Evolutionary conservation across 371 early-diverging fungal species (phyloP).

Genomic region (Rhizopus sp.): DNA sequence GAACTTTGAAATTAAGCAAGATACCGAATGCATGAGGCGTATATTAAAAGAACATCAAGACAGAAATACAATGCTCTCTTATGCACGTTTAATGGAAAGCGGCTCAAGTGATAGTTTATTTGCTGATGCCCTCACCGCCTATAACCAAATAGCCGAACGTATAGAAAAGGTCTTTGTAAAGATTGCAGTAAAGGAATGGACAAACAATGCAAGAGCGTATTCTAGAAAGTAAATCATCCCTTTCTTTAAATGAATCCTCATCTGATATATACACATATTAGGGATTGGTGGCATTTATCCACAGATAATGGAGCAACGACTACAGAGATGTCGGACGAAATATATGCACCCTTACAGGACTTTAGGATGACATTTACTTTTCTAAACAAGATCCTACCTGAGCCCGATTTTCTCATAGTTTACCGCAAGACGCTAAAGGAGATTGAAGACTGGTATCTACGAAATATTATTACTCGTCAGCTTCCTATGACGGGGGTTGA

Average conservation of each 20-base stretch:
- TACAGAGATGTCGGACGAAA: slow-evolving; percentile 60
- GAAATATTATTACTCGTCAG: slow-evolving; percentile 55
- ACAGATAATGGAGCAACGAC: slow-evolving; percentile 5
- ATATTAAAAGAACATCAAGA: slow-evolving; percentile 11
- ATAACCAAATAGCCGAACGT: slow-evolving; percentile 39
- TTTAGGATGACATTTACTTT: slow-evolving; percentile 51
- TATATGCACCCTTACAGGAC: slow-evolving; percentile 58
- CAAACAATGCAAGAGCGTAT: slow-evolving; percentile 56
- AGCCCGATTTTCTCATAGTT: slow-evolving; percentile 43
- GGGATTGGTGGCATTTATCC: slow-evolving; percentile 38
- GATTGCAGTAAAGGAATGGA: slow-evolving; percentile 63
- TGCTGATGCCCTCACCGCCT: slow-evolving; percentile 26
- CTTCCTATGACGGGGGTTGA: slow-evolving; percentile 56
- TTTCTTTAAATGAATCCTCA: not conserved
- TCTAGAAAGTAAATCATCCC: slow-evolving; percentile 51
- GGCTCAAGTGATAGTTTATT: slow-evolving; percentile 19
- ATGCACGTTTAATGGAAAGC: slow-evolving; percentile 8
- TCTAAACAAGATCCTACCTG: slow-evolving; percentile 49
- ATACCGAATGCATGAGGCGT: slow-evolving; percentile 5
- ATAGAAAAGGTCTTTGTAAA: slow-evolving; percentile 56
- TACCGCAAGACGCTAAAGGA: slow-evolving; percentile 50
- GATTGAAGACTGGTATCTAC: slow-evolving; percentile 68
- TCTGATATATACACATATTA: not conserved
- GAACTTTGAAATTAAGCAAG: slow-evolving; percentile 46
- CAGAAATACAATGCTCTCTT: slow-evolving; percentile 18